Conservation (phyloP, 2,329 filamentous ascomycete species). For the Colletotrichum destructivum region DNA sequence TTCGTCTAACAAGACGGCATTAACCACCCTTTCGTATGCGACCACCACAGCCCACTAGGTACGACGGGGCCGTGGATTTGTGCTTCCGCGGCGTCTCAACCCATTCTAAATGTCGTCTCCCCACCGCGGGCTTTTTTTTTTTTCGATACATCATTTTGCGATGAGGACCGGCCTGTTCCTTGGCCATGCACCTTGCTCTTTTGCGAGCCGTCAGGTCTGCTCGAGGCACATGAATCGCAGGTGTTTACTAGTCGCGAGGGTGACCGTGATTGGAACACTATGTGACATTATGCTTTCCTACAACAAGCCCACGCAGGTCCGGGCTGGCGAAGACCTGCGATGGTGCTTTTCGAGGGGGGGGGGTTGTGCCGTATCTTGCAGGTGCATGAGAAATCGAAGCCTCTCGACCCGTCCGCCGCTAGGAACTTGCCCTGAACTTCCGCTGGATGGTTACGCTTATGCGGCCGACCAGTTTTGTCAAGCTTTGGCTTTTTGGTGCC, state of each 20-base stretch:
- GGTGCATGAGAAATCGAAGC: constrained; percentile 24
- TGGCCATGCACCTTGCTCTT: constrained; percentile 22
- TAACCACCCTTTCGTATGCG: constrained; percentile 11
- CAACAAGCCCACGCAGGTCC: constrained; percentile 34
- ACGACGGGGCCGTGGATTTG: constrained; percentile 8
- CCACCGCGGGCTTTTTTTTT: constrained; percentile 10
- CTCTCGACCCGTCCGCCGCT: constrained; percentile 28
- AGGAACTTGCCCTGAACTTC: constrained; percentile 32
- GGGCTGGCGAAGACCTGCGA: constrained; percentile 13
- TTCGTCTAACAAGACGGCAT: constrained; percentile 36
- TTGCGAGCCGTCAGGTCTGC: constrained; percentile 23
- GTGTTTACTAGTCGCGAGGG: constrained; percentile 17
- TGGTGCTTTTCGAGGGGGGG: background rate
- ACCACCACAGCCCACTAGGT: constrained; percentile 13
- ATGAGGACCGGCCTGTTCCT: constrained; percentile 5
- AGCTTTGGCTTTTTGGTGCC: constrained; percentile 5
- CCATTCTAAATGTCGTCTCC: background rate
- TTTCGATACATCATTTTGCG: constrained; percentile 31
- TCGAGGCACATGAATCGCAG: constrained; percentile 3
- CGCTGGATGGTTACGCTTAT: constrained; percentile 45
- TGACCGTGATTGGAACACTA: constrained; percentile 25
- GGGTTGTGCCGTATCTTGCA: constrained; percentile 29
- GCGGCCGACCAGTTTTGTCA: constrained; percentile 37
- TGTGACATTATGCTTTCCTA: constrained; percentile 23
- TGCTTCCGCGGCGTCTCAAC: constrained; percentile 43